Conservation (phyloP, 2,329 filamentous ascomycete species). For the Aureobasidium sp. region DNA sequence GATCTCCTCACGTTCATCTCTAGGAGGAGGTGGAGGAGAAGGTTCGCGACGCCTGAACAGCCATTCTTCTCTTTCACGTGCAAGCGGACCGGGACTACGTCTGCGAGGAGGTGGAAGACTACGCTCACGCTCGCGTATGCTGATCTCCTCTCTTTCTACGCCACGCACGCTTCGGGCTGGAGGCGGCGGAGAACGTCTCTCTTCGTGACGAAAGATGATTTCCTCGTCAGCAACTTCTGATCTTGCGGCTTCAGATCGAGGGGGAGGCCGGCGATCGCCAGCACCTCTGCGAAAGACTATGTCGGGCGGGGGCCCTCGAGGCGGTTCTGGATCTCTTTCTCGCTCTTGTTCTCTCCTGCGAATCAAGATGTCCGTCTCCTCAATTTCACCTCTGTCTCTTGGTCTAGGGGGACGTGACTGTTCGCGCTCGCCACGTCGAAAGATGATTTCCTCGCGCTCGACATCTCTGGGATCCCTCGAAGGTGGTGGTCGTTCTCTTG, state of each 20-base stretch:
- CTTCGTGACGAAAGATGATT: constrained; percentile 18
- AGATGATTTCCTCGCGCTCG: constrained; percentile 22
- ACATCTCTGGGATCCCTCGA: constrained; percentile 17
- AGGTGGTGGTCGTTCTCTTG: constrained; percentile 19
- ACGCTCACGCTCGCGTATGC: constrained; percentile 31
- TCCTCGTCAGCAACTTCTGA: constrained; percentile 18
- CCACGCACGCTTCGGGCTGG: constrained; percentile 17
- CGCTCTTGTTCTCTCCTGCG: constrained; percentile 21
- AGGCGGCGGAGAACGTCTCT: constrained; percentile 16
- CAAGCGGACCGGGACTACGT: constrained; percentile 29
- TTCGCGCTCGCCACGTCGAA: constrained; percentile 22
- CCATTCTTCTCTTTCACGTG: constrained; percentile 30
- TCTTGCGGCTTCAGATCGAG: constrained; percentile 14
- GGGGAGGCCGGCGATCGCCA: constrained; percentile 15
- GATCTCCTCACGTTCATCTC: constrained; percentile 34
- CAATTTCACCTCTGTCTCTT: constrained; percentile 14
- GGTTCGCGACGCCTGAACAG: constrained; percentile 30
- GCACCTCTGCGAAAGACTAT: constrained; percentile 29
- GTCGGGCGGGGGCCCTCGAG: constrained; percentile 18
- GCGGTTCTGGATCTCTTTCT: constrained; percentile 7
- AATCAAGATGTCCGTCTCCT: constrained; percentile 17
- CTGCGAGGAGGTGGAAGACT: constrained; percentile 25
- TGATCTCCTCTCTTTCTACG: constrained; percentile 28
- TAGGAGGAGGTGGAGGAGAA: constrained; percentile 29
- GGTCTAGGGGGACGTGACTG: constrained; percentile 23